Base-by-base conservation (phyloP, 2,329 filamentous ascomycete species). In the Pseudogymnoascus sp. region DNA sequence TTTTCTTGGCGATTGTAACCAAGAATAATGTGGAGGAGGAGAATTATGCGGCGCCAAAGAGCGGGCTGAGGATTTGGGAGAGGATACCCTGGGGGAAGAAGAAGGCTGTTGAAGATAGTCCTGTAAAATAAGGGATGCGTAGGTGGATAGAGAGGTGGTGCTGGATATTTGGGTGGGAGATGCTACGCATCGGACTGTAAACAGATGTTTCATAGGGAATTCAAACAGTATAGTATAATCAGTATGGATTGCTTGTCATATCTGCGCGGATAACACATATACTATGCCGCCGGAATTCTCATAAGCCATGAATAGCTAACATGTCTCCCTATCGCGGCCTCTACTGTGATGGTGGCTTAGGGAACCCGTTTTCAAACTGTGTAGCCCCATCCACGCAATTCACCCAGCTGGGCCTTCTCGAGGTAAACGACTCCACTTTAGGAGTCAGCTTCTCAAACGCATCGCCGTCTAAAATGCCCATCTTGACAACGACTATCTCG, bases 1-100 rank as follows among this genome's bases (percentile, higher is more conserved):
- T 97, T 0, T 97, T 97, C 75, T 75, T 97, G 73, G 83, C 82
- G 25, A 94, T 97, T 71, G 91, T 96, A 0, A 87, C 87, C 1
- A 83, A 86, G 74, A 89, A 95, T 73, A 86, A 92, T 73, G 83
- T 93, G 5, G 79, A 86, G 67, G 91, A 95, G 73, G 92, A 93
- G 76, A 82, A 83, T 21, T 82, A 82, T 60, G 77, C 50, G 7
- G 16, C 33, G 3, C 35, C 33, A 6, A 60, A 60, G 6, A 44
- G n/a, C 3, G 33, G 33, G 16, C 14, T 60, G 2, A 33, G 38
- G n/a, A 28, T 60, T 42, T 23, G 59, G 31, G 18, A 31, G 50
- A 56, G 4, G 50, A 33, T 56, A 14, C 50, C 50, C 28, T 56
- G 50, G 50, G 50, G 50, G 10, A 56, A 56, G 28, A 56, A 3